phyloP scores from a whole-genome alignment of 257 asterid species.

The Voacanga thouarsii region DNA sequence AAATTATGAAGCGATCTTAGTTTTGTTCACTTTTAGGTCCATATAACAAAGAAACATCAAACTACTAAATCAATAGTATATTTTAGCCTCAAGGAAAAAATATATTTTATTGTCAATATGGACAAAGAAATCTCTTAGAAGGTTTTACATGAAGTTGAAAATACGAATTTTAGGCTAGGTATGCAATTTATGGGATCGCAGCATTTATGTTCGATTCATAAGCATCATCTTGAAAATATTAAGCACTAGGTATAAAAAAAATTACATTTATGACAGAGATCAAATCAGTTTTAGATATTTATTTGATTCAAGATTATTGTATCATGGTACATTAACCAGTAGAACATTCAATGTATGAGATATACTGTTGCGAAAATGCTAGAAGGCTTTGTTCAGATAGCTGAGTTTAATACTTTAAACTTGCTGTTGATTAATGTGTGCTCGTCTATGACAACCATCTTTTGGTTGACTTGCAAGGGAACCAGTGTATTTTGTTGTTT shows the following conservation, averaged over 20 bases:
- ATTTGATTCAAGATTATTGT: background rate
- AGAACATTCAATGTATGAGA: background rate
- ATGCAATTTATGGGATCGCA: too few species aligned
- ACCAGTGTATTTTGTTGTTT: slow-evolving; percentile 31
- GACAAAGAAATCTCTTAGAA: background rate
- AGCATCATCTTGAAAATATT: background rate
- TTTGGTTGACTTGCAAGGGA: slow-evolving; percentile 21
- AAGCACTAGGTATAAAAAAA: background rate
- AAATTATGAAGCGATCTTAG: background rate
- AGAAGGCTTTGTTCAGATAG: background rate
- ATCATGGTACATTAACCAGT: background rate
- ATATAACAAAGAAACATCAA: background rate
- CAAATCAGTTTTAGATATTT: background rate
- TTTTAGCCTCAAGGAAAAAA: background rate
- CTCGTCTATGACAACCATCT: background rate
- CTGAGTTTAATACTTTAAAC: background rate
- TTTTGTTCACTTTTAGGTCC: background rate
- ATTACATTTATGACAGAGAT: background rate
- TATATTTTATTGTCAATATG: background rate
- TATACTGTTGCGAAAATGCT: background rate
- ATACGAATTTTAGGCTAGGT: background rate
- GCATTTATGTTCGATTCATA: background rate
- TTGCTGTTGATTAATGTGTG: background rate
- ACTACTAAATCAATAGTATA: background rate
- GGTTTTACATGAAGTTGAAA: background rate